A percentile compares a stretch with the other conserved stretches of the same genome.
phyloP scores from a whole-genome alignment of 345 rosid genomes.

The Salix exigua region DNA sequence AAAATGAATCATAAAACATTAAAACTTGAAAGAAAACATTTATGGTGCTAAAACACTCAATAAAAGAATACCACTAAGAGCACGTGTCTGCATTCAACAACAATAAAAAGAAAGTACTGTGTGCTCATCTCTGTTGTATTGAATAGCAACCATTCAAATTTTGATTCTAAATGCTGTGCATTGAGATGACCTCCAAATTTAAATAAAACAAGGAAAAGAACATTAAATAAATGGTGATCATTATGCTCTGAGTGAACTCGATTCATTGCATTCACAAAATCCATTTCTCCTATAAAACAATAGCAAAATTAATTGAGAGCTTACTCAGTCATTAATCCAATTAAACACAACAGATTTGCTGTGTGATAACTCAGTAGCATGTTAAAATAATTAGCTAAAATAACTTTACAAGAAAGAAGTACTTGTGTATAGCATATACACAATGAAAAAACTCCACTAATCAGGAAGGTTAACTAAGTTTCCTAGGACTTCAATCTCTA shows the following conservation, averaged over 20 bases:
- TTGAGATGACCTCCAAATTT: not conserved
- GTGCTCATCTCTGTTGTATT: not conserved
- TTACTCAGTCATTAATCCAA: not conserved
- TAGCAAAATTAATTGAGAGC: not conserved
- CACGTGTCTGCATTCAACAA: not conserved
- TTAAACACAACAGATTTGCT: not conserved
- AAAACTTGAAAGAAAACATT: not conserved
- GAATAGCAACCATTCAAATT: not conserved
- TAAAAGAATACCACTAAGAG: not conserved
- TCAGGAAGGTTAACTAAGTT: not conserved
- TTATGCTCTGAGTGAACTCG: not conserved
- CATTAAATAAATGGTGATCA: not conserved
- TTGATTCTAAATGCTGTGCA: not conserved
- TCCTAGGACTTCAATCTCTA: not conserved
- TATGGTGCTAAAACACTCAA: not conserved
- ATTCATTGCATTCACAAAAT: not conserved
- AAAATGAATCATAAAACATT: not conserved
- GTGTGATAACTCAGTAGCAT: not conserved
- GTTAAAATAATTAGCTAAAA: not conserved
- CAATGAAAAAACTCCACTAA: not conserved
- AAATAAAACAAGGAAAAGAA: not conserved
- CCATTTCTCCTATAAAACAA: not conserved
- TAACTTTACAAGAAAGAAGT: not conserved
- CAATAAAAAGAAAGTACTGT: not conserved
- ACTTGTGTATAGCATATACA: not conserved